Evolutionary conservation across 805 yeast genomes (phyloP), one percentile per base, ranked within the genome.

Genomic region (Debaryomyces prosopidis): DNA sequence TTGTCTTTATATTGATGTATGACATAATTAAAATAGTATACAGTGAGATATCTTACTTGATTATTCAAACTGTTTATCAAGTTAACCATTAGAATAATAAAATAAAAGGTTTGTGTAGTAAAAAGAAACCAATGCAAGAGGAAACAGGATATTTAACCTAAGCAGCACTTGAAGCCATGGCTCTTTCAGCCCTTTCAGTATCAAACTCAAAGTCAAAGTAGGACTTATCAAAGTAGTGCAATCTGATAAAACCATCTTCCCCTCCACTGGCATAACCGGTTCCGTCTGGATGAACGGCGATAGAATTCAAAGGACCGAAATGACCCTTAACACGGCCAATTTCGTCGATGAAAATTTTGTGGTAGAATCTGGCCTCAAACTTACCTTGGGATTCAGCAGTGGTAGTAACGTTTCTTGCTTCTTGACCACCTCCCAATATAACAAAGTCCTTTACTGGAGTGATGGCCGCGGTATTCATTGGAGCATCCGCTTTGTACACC

Each of bases 351-450:
- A 91, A 94, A 41, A 94, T 81, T 73, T 92, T 94, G 73, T 94
- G 98, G 72, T 84, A 89, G 67, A 94, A 88, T 73, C 96, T 82
- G 31, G 97, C 94, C 75, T 94, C 98, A 68, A 94, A 94, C 64
- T 89, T 89, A 75, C 99, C 99, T 69, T 92, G 96, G 40, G 85
- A 77, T 45, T 90, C 83, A 36, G 94, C 81, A 20, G 98, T 90
- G n/a, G 98, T 94, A 36, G 99, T 94, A 63, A 94, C 99, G 67
- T 91, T 96, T 69, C 90, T 84, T 34, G 99, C 98, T 60, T 90
- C 98, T 76, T 94, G 98, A 83, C 99, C 99, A 74, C 99, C 99
- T 43, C 98, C 99, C 50, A 94, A 77, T 40, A 94, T 85, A 50
- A 94, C 87, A 63, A 85, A 92, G 63, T 94, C 92, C 73, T 94